phyloP scores from a whole-genome alignment of 169 alveolate genomes.

The Babesia gibsoni region DNA sequence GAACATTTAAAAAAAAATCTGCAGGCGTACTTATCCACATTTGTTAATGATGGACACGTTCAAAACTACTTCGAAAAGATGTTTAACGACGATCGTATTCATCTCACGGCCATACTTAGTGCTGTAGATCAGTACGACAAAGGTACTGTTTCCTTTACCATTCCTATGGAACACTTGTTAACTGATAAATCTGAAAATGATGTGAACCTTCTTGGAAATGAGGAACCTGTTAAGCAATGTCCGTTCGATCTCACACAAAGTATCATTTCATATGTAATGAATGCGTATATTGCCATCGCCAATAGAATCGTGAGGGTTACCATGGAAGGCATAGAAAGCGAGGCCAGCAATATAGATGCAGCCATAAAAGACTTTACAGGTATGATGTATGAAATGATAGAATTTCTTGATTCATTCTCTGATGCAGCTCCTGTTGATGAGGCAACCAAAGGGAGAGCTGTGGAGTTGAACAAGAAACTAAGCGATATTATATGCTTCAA shows the following conservation, averaged over 20 bases:
- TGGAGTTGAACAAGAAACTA: conserved; percentile 18
- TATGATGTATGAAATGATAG: conserved; percentile 32
- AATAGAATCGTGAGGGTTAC: conserved; percentile 16
- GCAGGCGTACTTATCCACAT: not conserved
- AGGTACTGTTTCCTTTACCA: too few relatives aligned
- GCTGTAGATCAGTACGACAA: not conserved
- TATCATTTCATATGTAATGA: conserved; percentile 41
- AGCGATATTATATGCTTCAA: not conserved
- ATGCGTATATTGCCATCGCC: conserved; percentile 11
- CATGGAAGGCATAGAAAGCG: conserved; percentile 25
- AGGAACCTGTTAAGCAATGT: conserved; percentile 2
- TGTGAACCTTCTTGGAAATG: too few relatives aligned
- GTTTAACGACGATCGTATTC: not conserved
- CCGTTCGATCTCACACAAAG: not conserved
- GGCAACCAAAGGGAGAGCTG: not conserved
- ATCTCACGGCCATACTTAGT: not conserved
- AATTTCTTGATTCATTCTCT: conserved; percentile 27
- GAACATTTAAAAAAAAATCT: not conserved
- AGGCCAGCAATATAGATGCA: not conserved
- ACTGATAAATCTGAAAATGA: too few relatives aligned
- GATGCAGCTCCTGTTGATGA: conserved; percentile 21
- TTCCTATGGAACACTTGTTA: too few relatives aligned
- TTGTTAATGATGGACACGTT: not conserved
- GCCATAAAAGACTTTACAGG: conserved; percentile 28
- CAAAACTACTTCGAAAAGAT: not conserved